A percentile compares a stretch with the other conserved stretches of the same genome.
Evolutionary conservation across 768 basidiomycete species (phyloP).

Genomic region (Candolleomyces eurysporus): DNA sequence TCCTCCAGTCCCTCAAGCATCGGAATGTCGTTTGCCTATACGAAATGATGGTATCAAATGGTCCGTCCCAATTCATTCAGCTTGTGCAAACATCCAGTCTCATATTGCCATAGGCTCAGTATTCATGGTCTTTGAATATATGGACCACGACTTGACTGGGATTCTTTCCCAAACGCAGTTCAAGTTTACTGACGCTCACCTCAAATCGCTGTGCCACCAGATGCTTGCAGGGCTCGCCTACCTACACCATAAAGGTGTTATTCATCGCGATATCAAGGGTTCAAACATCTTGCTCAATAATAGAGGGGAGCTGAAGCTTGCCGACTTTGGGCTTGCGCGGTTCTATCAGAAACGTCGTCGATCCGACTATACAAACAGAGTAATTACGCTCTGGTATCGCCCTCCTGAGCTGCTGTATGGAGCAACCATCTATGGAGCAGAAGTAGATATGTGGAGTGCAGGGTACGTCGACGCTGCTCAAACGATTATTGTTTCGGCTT

Average conservation of each 20-base stretch:
- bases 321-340: conserved; percentile 94
- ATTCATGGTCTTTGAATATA: conserved; percentile 99
- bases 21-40: conserved; percentile 84
- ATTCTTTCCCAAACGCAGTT: conserved; percentile 90
- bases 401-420: conserved; percentile 94
- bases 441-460: conserved; percentile 99
- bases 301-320: conserved; percentile 90
- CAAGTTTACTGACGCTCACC: conserved; percentile 77
- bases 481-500: not conserved
- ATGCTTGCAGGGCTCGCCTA: conserved; percentile 95
- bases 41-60: conserved; percentile 99
- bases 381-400: conserved; percentile 98
- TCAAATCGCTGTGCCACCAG: conserved; percentile 94
- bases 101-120: conserved; percentile 66
- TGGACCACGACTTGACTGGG: conserved; percentile 98
- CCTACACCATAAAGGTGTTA: conserved; percentile 92
- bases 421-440: conserved; percentile 93
- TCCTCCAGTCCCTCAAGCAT: conserved; percentile 88
- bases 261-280: conserved; percentile 98
- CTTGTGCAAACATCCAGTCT: not conserved
- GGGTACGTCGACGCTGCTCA: conserved; percentile 54
- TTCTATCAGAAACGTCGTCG: conserved; percentile 90
- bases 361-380: conserved; percentile 98
- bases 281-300: conserved; percentile 96
- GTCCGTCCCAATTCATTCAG: conserved; percentile 39